phyloP scores from a whole-genome alignment of 257 asterid species.

The Linderniella brevidens region DNA sequence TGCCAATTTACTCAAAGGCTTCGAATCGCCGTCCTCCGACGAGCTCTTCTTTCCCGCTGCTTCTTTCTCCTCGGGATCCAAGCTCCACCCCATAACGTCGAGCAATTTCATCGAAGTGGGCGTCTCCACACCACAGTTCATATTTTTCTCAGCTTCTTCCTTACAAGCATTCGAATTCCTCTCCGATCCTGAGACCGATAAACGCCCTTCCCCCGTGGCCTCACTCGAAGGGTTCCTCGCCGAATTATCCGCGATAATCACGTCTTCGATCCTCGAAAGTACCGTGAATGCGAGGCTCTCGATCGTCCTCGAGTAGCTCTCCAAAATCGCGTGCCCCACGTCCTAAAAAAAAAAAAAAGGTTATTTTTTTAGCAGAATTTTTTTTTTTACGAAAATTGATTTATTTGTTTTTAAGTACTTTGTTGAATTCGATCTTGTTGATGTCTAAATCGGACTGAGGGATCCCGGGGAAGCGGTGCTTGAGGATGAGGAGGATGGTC shows the following conservation, averaged over 20 bases:
- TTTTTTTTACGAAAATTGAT: too few relatives aligned
- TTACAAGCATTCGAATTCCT: too few relatives aligned
- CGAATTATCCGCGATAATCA: slow-evolving; percentile 12
- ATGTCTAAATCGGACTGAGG: slow-evolving; percentile 77
- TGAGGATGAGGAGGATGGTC: slow-evolving; percentile 37
- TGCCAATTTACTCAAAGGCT: slow-evolving; percentile 15
- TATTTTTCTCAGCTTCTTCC: too few relatives aligned
- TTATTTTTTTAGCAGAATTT: too few relatives aligned
- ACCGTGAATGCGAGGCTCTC: slow-evolving; percentile 42
- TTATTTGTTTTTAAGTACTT: slow-evolving; percentile 29
- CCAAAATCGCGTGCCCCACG: slow-evolving; percentile 40
- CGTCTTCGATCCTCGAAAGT: slow-evolving; percentile 37
- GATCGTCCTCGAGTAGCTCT: slow-evolving; percentile 43
- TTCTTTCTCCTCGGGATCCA: slow-evolving; percentile 18
- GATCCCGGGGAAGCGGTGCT: slow-evolving; percentile 74
- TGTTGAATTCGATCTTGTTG: slow-evolving; percentile 59
- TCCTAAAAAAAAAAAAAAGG: slow-evolving; percentile 16
- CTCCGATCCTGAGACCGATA: too few relatives aligned
- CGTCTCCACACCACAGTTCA: slow-evolving; percentile 5
- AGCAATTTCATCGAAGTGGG: slow-evolving; percentile 14
- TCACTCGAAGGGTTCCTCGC: neutral
- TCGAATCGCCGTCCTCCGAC: slow-evolving; percentile 12
- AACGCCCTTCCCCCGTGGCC: too few relatives aligned
- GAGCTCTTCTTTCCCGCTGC: slow-evolving; percentile 13
- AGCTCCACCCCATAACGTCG: slow-evolving; percentile 41